Percentiles rank a stretch among this genome's conserved stretches.
Conservation (phyloP, 345 rosid genomes). For the Microthlaspi erraticum region DNA sequence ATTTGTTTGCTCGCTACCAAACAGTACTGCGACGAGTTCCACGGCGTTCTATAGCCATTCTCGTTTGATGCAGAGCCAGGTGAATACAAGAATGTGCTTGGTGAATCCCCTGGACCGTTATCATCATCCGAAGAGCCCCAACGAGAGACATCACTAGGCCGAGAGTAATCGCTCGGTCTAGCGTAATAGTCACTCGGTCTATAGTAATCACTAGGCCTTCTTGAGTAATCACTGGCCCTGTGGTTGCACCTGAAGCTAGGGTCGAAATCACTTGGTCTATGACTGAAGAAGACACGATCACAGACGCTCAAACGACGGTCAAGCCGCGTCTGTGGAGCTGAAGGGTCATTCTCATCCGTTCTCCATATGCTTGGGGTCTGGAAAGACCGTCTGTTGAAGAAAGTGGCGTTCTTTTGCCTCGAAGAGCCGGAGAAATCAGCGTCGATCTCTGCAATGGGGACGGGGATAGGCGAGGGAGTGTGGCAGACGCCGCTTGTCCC, state of each 20-base stretch:
- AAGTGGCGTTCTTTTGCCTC: conserved; percentile 77
- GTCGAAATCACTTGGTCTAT: conserved; percentile 79
- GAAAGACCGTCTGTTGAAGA: conserved; percentile 89
- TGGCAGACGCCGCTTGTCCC: conserved; percentile 64
- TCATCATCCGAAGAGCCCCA: conserved; percentile 98
- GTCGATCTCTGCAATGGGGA: conserved; percentile 86
- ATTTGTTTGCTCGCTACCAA: conserved; percentile 93
- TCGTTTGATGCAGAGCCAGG: conserved; percentile 72
- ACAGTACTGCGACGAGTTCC: conserved; percentile 86
- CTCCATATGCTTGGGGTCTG: conserved; percentile 90
- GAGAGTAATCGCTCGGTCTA: conserved; percentile 55
- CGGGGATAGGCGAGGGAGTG: conserved; percentile 90
- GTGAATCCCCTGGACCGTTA: conserved; percentile 86
- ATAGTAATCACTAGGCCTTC: conserved; percentile 79
- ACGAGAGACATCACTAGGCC: conserved; percentile 89
- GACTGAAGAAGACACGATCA: conserved; percentile 83
- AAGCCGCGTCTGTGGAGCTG: conserved; percentile 64
- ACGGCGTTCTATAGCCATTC: conserved; percentile 64
- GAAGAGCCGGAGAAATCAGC: conserved; percentile 97
- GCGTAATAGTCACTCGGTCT: conserved; percentile 73
- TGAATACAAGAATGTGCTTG: conserved; percentile 76
- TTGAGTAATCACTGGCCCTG: conserved; percentile 66
- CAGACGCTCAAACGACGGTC: conserved; percentile 92
- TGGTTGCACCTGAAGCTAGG: conserved; percentile 55
- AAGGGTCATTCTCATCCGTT: conserved; percentile 82